A percentile compares a stretch with the other conserved stretches of the same genome.
Evolutionary conservation across 768 basidiomycete genomes (phyloP).

Genomic region (Tylopilus balloui): DNA sequence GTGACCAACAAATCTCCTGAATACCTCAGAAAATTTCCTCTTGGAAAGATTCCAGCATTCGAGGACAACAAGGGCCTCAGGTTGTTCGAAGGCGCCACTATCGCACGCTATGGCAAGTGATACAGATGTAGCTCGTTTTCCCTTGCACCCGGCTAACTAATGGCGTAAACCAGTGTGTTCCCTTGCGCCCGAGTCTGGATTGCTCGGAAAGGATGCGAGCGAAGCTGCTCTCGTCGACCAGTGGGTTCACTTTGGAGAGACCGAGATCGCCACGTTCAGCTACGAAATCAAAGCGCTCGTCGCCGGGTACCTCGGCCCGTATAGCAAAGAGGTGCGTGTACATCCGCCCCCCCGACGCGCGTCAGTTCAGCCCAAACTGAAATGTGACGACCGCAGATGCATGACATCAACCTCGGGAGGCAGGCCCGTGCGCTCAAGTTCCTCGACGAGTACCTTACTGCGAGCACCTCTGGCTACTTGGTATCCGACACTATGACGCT

Average conservation of each 20-base stretch:
- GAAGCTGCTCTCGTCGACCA: slow-evolving; percentile 30
- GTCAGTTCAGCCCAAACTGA: neutral
- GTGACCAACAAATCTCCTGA: slow-evolving; percentile 28
- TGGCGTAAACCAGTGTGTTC: slow-evolving; percentile 18
- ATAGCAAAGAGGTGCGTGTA: slow-evolving; percentile 21
- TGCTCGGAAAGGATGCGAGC: slow-evolving; percentile 20
- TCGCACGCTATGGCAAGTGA: slow-evolving; percentile 27
- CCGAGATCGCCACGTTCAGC: slow-evolving; percentile 23
- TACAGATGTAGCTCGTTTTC: neutral
- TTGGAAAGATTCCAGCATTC: slow-evolving; percentile 29
- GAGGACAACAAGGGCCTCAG: slow-evolving; percentile 22
- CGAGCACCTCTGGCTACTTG: slow-evolving; percentile 19
- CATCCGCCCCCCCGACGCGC: neutral
- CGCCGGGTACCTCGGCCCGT: slow-evolving; percentile 17
- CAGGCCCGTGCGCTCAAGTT: slow-evolving; percentile 21
- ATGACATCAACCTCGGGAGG: slow-evolving; percentile 12
- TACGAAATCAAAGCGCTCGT: slow-evolving; percentile 18
- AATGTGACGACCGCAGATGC: slow-evolving; percentile 9
- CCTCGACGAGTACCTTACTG: slow-evolving; percentile 25
- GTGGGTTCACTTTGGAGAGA: slow-evolving; percentile 30
- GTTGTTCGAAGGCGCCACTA: slow-evolving; percentile 27
- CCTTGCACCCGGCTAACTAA: neutral
- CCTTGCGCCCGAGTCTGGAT: slow-evolving; percentile 23
- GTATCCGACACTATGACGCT: slow-evolving; percentile 23
- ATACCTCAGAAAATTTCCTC: slow-evolving; percentile 27